A percentile compares a stretch with the other conserved stretches of the same genome.
Evolutionary conservation across 2,329 filamentous ascomycete species (phyloP).

Genomic region (Colletotrichum sp.): DNA sequence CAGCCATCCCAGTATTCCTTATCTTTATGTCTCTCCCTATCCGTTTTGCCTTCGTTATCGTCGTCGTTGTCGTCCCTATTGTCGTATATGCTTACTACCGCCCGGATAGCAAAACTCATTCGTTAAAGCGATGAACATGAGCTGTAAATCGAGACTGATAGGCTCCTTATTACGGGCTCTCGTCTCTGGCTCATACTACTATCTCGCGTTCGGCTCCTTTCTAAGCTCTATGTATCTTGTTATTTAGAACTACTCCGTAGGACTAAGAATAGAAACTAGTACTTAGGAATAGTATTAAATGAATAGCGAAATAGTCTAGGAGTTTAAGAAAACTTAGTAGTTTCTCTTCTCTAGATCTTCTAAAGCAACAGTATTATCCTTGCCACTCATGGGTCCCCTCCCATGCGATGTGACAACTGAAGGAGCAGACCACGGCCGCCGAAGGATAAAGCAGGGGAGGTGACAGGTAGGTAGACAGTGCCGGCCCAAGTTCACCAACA

Average conservation of each 20-base stretch:
- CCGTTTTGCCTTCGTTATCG: no score
- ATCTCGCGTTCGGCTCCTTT: fast-evolving
- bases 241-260: fast-evolving
- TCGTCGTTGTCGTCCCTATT: no score
- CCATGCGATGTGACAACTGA: no score
- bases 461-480: no score
- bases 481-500: fast-evolving
- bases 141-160: fast-evolving
- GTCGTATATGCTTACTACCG: no score
- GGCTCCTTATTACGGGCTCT: fast-evolving
- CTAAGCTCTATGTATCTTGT: fast-evolving
- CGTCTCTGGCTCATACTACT: fast-evolving
- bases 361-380: not conserved
- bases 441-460: no score
- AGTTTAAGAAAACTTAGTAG: fast-evolving
- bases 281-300: no score
- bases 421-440: no score
- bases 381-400: not conserved
- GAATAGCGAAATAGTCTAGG: fast-evolving
- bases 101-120: no score
- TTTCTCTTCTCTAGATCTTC: not conserved
- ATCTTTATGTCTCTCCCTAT: fast-evolving
- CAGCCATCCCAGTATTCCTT: fast-evolving
- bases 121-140: fast-evolving
- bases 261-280: no score